phyloP scores from a whole-genome alignment of 768 basidiomycete species.

The Fibroporia radiculosa region DNA sequence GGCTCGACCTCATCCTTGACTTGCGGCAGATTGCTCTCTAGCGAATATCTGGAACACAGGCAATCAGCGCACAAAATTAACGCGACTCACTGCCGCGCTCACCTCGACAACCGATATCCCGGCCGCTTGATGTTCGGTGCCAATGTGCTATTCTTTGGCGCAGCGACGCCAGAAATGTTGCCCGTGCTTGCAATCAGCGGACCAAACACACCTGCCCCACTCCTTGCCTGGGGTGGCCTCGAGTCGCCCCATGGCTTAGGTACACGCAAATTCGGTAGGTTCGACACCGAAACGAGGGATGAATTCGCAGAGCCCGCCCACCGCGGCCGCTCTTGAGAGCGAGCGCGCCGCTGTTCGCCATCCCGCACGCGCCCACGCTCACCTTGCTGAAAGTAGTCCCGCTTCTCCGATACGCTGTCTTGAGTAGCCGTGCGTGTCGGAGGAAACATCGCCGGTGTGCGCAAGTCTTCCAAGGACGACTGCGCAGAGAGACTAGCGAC shows the following conservation, averaged over 20 bases:
- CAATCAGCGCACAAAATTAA: neutral
- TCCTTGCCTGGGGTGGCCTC: slow-evolving; percentile 33
- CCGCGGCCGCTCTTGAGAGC: neutral
- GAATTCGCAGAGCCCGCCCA: slow-evolving; percentile 3
- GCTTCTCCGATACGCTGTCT: neutral
- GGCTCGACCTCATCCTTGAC: neutral
- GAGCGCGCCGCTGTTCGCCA: neutral
- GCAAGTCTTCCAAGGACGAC: slow-evolving; percentile 16
- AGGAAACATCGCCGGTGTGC: slow-evolving; percentile 10
- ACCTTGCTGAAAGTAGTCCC: too few relatives aligned
- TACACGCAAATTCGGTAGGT: neutral
- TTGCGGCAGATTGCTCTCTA: slow-evolving; percentile 16
- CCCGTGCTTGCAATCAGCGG: slow-evolving; percentile 66
- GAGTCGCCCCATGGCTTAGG: slow-evolving; percentile 9
- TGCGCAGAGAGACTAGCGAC: slow-evolving; percentile 17
- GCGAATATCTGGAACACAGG: slow-evolving; percentile 18
- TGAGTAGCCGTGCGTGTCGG: neutral
- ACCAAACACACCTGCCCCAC: slow-evolving; percentile 57
- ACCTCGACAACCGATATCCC: slow-evolving; percentile 64
- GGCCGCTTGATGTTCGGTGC: slow-evolving; percentile 54
- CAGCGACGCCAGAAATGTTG: slow-evolving; percentile 53
- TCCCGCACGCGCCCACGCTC: neutral
- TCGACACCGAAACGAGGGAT: neutral
- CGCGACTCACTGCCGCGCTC: slow-evolving; percentile 5
- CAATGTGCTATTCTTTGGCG: slow-evolving; percentile 40